phyloP scores from a whole-genome alignment of 208 protist genomes.

The Phytomonas francai region DNA sequence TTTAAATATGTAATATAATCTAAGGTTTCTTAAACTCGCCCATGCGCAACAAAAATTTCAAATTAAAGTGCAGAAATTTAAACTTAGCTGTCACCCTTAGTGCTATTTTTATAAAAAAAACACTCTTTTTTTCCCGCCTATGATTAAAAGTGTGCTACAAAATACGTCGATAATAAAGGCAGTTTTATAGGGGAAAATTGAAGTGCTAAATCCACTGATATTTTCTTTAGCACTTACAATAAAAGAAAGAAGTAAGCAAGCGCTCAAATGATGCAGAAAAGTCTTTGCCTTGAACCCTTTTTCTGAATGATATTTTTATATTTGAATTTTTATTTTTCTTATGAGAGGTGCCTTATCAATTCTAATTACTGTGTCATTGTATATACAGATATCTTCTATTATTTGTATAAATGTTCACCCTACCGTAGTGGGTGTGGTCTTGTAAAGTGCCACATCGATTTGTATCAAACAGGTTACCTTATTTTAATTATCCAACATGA shows the following conservation, averaged over 20 bases:
- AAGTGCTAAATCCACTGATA: neutral
- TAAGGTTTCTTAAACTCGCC: neutral
- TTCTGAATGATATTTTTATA: conserved; percentile 6
- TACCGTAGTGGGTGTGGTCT: neutral
- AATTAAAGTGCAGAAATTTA: neutral
- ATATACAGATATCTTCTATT: too few relatives aligned
- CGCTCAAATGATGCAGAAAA: neutral
- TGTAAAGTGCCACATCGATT: neutral
- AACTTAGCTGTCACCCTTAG: neutral
- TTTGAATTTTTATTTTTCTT: too few relatives aligned
- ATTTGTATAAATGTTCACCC: neutral
- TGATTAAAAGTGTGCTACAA: neutral
- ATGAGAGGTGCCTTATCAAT: too few relatives aligned
- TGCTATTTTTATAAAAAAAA: neutral
- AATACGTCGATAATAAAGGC: neutral
- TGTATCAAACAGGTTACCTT: neutral
- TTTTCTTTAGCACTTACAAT: conserved; percentile 3
- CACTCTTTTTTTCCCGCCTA: neutral
- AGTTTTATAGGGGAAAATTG: neutral
- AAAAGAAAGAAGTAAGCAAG: conserved; percentile 3
- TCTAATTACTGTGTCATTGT: too few relatives aligned
- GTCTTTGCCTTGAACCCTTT: conserved; percentile 4
- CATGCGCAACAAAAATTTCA: neutral
- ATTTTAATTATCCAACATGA: neutral
- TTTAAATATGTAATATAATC: neutral